A percentile compares a stretch with the other conserved stretches of the same genome.
Conservation (phyloP, 768 basidiomycete species). For the Punctularia strigosozonata region DNA sequence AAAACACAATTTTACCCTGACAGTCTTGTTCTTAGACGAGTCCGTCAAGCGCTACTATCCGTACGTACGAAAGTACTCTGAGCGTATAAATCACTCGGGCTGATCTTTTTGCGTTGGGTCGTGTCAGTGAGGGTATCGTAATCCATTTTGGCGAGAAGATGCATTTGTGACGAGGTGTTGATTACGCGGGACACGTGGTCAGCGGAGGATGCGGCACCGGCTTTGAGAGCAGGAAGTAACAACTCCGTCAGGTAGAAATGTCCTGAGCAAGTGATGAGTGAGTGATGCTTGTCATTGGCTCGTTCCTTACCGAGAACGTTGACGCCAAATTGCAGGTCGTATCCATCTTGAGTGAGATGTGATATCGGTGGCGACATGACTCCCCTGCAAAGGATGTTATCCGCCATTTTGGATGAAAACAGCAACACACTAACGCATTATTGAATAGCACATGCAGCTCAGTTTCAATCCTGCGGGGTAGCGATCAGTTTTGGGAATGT, state of each 20-base stretch:
- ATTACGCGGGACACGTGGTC: constrained; percentile 24
- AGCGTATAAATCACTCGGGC: constrained; percentile 7
- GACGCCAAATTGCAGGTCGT: constrained; percentile 29
- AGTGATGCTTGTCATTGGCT: background rate
- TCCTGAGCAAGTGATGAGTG: constrained; percentile 8
- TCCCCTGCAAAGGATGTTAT: constrained; percentile 13
- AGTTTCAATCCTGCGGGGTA: constrained; percentile 8
- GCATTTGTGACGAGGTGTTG: constrained; percentile 19
- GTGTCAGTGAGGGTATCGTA: constrained; percentile 17
- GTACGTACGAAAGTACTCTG: constrained; percentile 21
- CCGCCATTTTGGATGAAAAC: background rate
- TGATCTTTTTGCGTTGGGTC: constrained; percentile 10
- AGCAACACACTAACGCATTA: constrained; percentile 8
- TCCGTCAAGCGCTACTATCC: background rate
- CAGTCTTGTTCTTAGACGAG: background rate
- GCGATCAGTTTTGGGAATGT: background rate
- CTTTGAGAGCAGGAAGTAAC: constrained; percentile 21
- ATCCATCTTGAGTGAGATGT: constrained; percentile 23
- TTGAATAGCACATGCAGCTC: constrained; percentile 13
- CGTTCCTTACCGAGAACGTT: constrained; percentile 21
- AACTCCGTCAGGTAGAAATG: constrained; percentile 24
- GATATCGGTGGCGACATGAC: constrained; percentile 19
- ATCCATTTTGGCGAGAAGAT: constrained; percentile 10
- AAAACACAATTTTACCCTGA: constrained; percentile 18
- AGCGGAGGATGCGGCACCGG: constrained; percentile 17